Base-by-base conservation (phyloP, 2,329 filamentous ascomycete species). In the Colletotrichum falcatum region DNA sequence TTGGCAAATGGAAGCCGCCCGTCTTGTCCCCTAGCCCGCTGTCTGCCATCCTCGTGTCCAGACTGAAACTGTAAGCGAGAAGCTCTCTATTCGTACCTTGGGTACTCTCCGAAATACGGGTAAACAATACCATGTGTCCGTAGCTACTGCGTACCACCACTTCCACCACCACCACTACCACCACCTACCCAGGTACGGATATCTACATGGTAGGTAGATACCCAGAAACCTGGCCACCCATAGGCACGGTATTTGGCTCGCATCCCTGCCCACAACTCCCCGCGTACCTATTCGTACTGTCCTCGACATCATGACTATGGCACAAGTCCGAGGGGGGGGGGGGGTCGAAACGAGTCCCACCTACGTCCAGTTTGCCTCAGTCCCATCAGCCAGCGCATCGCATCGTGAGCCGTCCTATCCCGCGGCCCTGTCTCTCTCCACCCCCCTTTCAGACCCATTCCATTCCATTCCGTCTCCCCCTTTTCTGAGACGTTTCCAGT, bases 1-100 rank as follows among this genome's bases (percentile, higher is more conserved):
- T 16, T 51, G 23, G 23, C 14, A 28, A 51, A 35, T 23, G 30
- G 51, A 44, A 35, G 35, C 35, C 49, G 20, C 46, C 30, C 37
- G 26, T 28, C 55, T 28, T 14, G 35, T 37, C 49, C 33, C 62
- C 49, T 56, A 1, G 51, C 49, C 63, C 53, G 53, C 53, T 54
- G 44, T 11, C 46, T n/a, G n/a, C 26, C n/a, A 20, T 26, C 23
- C 56, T 44, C 53, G 33, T 62, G 56, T 61, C 14, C 33, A 44
- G 18, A 70, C 58, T 70, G 67, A 67, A 70, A 70, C 67, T 67
- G 63, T 30, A 70, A 67, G 44, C 67, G 67, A 70, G 49, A n/a
- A n/a, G n/a, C n/a, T n/a, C n/a, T n/a, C n/a, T n/a, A n/a, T n/a
- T n/a, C n/a, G n/a, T n/a, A n/a, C n/a, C n/a, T n/a, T n/a, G n/a